Conservation (phyloP, 1,139 yeast species). For the Blastobotrys capitulatus region DNA sequence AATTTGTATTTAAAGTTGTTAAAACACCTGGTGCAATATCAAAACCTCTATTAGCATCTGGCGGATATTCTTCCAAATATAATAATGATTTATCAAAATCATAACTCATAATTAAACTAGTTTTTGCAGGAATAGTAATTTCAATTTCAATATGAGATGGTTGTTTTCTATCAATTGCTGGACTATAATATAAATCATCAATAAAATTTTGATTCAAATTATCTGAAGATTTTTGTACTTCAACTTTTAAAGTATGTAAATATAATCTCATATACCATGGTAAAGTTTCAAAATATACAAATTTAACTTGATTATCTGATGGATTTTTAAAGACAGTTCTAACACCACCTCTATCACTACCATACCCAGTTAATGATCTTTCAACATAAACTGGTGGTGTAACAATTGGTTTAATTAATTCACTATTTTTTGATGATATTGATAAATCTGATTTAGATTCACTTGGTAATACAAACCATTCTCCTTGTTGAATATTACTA, state of each 20-base stretch:
- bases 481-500: slow-evolving; percentile 4
- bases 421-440: slow-evolving; percentile 18
- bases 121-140: slow-evolving; percentile 57
- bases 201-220: slow-evolving; percentile 26
- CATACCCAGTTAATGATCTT: slow-evolving; percentile 85
- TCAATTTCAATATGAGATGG: slow-evolving; percentile 80
- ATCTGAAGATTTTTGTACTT: slow-evolving; percentile 10
- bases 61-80: slow-evolving; percentile 89
- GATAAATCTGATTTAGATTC: neutral
- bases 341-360: slow-evolving; percentile 87
- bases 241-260: slow-evolving; percentile 53
- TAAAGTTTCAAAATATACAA: slow-evolving; percentile 70
- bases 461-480: neutral
- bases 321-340: slow-evolving; percentile 75
- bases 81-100: slow-evolving; percentile 84
- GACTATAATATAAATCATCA: slow-evolving; percentile 55
- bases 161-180: slow-evolving; percentile 73
- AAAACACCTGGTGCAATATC: slow-evolving; percentile 84
- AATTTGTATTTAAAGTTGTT: slow-evolving; percentile 38
- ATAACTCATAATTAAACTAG: slow-evolving; percentile 60
- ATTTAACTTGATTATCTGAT: slow-evolving; percentile 38
- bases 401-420: slow-evolving; percentile 33
- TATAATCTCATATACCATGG: slow-evolving; percentile 94
- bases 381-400: slow-evolving; percentile 69
- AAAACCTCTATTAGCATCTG: slow-evolving; percentile 98